Evolutionary conservation across 108 stramenopile genomes (phyloP), one percentile per base, ranked within the genome.

Genomic region (Nitzschia inconspicua): DNA sequence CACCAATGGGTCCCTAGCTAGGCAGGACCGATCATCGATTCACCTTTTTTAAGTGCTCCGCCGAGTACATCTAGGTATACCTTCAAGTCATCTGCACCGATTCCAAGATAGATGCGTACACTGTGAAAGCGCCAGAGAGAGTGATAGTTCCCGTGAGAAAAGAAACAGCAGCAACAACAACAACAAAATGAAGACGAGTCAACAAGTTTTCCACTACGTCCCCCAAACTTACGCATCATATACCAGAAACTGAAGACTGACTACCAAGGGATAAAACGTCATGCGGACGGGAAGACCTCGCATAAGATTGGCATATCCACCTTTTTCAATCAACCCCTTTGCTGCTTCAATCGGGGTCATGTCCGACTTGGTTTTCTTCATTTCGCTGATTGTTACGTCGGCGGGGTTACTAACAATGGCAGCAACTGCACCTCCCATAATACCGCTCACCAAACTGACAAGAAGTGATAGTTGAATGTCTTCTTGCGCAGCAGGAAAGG

Each of bases 41-140:
- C 66, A 24, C 31, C 56, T 14, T 58, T 58, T 19, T 64, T 41
- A 37, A 79, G 44, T 24, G 78, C 78, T 22, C 78, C 83, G 16
- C 81, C 81, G 44, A 88, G 42, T 3, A 89, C 88, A 68, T 89
- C 84, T 13, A 89, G 73, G 56, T 82, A 89, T 8, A 89, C 66
- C 48, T 85, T 89, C 77, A 89, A 62, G 56, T 89, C 88, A 51
- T 89, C 88, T 25, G 68, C 48, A 10, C 88, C 88, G 16, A 89
- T 76, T 0, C 82, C 82, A 29, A 89, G 68, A 27, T 77, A 69
- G 19, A 85, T 60, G 8, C 88, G 57, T 27, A 89, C 66, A 9
- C n/a, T n/a, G n/a, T n/a, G n/a, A n/a, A n/a, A n/a, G n/a, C n/a
- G n/a, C n/a, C n/a, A n/a, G n/a, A n/a, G n/a, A n/a, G n/a, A n/a